Percentiles rank a stretch among this genome's conserved stretches.
Evolutionary conservation across 495 filamentous ascomycete species (phyloP).

Genomic region (Pyrenopolyporus hunteri): DNA sequence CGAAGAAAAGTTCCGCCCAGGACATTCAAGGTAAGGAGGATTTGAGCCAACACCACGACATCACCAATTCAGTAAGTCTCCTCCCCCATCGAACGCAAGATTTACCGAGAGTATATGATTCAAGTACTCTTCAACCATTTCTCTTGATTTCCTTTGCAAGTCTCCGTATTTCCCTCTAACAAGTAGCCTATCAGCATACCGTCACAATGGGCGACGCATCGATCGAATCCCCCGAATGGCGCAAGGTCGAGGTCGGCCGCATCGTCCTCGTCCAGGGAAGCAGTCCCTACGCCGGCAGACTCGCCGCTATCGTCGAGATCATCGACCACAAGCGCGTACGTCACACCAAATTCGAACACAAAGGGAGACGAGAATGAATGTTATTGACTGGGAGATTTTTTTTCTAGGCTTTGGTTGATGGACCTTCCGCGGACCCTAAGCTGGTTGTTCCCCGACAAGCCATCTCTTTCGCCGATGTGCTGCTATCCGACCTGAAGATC

Average conservation of each 20-base stretch:
- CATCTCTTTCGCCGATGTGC: conserved; percentile 75
- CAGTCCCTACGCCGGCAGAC: conserved; percentile 75
- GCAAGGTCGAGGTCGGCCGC: conserved; percentile 95
- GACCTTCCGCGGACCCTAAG: conserved; percentile 77
- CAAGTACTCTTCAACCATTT: background rate
- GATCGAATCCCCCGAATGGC: conserved; percentile 80
- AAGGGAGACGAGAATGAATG: too few species aligned
- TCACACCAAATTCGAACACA: too few species aligned
- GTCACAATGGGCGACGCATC: conserved; percentile 61
- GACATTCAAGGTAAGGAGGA: conserved; percentile 37
- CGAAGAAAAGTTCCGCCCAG: conserved; percentile 32
- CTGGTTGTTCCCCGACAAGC: conserved; percentile 83
- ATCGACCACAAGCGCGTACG: conserved; percentile 99
- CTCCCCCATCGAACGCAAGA: background rate
- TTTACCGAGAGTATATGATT: background rate
- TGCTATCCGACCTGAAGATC: conserved; percentile 90
- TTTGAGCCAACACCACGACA: conserved; percentile 32
- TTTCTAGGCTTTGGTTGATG: conserved; percentile 88
- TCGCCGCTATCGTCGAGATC: conserved; percentile 96
- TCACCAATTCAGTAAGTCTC: conserved; percentile 36
- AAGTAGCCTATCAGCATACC: conserved; percentile 23
- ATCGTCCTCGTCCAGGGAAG: conserved; percentile 82
- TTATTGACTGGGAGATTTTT: conserved; percentile 45
- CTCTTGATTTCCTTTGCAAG: background rate
- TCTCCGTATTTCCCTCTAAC: conserved; percentile 25